These are phyloP conservation scores for Vararia minispora DNA, from an alignment of 768 basidiomycete species.

Conservation along the genomic window DNA sequence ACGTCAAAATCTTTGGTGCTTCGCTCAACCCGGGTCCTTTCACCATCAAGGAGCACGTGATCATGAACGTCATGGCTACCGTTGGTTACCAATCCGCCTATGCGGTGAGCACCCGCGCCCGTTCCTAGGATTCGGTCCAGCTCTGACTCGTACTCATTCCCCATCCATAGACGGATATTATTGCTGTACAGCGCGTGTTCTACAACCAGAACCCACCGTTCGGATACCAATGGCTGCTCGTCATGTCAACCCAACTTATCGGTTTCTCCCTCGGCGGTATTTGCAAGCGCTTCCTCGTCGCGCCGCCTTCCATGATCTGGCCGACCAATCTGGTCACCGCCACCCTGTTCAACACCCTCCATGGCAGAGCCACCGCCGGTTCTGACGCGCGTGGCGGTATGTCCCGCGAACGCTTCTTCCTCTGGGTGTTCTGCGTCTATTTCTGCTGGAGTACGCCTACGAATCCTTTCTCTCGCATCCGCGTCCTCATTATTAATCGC, in stretches of 20 bases:
- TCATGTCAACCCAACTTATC: constrained; percentile 31
- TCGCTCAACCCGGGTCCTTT: constrained; percentile 59
- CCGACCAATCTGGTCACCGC: constrained; percentile 30
- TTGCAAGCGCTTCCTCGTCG: constrained; percentile 32
- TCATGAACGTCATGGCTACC: constrained; percentile 32
- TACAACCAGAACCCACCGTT: constrained; percentile 29
- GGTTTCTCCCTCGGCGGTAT: constrained; percentile 34
- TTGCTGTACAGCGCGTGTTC: constrained; percentile 34
- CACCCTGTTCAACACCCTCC: constrained; percentile 35
- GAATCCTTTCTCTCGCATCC: constrained; percentile 68
- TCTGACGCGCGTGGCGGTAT: constrained; percentile 33
- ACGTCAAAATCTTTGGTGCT: constrained; percentile 39
- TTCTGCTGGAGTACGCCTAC: constrained; percentile 40
- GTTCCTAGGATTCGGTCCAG: background rate
- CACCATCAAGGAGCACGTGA: constrained; percentile 63
- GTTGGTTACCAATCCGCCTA: constrained; percentile 24
- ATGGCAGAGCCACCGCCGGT: constrained; percentile 28
- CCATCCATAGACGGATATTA: constrained; percentile 26
- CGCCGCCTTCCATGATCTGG: constrained; percentile 36
- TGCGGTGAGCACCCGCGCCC: constrained; percentile 16
- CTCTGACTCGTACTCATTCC: background rate
- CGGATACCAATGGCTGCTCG: constrained; percentile 27
- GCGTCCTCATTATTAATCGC: background rate
- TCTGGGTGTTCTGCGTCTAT: constrained; percentile 26
- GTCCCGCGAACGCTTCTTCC: constrained; percentile 43